Evolutionary conservation across 2,329 filamentous ascomycete genomes (phyloP), one percentile per base, ranked within the genome.

Genomic region (Fusarium decemcellulare): DNA sequence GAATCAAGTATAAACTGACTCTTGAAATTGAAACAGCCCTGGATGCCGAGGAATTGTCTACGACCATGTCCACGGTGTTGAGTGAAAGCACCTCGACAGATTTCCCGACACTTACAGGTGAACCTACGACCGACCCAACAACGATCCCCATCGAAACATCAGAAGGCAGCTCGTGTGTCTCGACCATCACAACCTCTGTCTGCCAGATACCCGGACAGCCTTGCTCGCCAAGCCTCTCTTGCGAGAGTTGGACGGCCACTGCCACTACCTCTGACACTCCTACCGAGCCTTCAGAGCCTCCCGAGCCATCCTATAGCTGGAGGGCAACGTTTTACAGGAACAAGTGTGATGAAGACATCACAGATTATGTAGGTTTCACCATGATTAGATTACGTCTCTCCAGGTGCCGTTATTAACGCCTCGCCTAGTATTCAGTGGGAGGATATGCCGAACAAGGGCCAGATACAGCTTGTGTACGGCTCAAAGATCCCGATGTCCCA

Each of bases 141-240:
- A 46, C 43, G 4, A 23, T 46, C 6, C 43, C 43, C 18, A 46
- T 46, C 27, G n/a, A 27, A 30, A 46, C 43, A 46, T 46, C 43
- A 27, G 43, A 46, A 46, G 43, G 43, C 27, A 46, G 43, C 43
- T 46, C 43, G 18, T 46, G 43, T 18, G 43, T 46, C 18, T 46
- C 43, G 27, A 46, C 43, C 18, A 7, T 30, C 43, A 46, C 43
- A 14, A 46, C 18, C 43, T 46, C 43, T 27, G 16, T 46, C 43
- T 46, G 43, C 43, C 12, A 8, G 18, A 10, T 46, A 30, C 43
- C 43, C 27, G 43, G 43, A 6, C 8, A 46, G 43, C 43, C 43
- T 18, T 46, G 43, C 27, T 2, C 18, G 27, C 43, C 43, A 2
- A 46, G 18, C 6, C 43, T 46, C 27, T 23, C 43, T 3, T 46